Evolutionary conservation across 2,329 filamentous ascomycete genomes (phyloP), one percentile per base, ranked within the genome.

Genomic region (Aspergillus hortae): DNA sequence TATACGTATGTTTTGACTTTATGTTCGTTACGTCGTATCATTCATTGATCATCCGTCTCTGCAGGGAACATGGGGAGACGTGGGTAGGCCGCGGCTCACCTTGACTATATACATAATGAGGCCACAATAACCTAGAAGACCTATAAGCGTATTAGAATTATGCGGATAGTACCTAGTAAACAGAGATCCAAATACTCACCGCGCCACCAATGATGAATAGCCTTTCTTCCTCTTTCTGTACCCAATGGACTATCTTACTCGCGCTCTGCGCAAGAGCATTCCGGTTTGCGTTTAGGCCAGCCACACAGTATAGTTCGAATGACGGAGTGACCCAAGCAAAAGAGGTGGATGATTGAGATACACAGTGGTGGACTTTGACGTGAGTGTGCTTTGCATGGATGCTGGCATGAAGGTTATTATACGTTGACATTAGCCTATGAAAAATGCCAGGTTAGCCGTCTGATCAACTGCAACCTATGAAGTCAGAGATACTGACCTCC

Each of bases 151-250:
- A n/a, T 38, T n/a, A 42, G 17, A 19, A 43, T 30, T 11, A 11
- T 10, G 6, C 27, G 27, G 23, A 23, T 23, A 23, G 23, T 6
- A 23, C 7, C 7, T 30, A 11, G 27, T 11, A 30, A 11, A 30
- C 2, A 10, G 27, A 7, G 21, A 12, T 15, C 35, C 27, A 23
- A 2, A 42, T 27, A 67, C 72, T 56, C 61, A 97, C 92, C 41
- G 92, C 94, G n/a, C 94, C 95, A 1, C 94, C 94, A 66, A 99
- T 94, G 54, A 99, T 96, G 67, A 99, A 99, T 5, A 97, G 77
- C 52, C 94, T 80, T 72, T 97, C 92, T 71, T 97, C 92, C 72
- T 99, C 94, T 59, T 86, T 81, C 66, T 89, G 87, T 1, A 92
- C 87, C 92, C 92, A 99, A 66, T 94, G 89, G 5, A 95, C 86